Evolutionary conservation across 1,139 yeast genomes (phyloP).

Genomic region (Taiozyma sp.): DNA sequence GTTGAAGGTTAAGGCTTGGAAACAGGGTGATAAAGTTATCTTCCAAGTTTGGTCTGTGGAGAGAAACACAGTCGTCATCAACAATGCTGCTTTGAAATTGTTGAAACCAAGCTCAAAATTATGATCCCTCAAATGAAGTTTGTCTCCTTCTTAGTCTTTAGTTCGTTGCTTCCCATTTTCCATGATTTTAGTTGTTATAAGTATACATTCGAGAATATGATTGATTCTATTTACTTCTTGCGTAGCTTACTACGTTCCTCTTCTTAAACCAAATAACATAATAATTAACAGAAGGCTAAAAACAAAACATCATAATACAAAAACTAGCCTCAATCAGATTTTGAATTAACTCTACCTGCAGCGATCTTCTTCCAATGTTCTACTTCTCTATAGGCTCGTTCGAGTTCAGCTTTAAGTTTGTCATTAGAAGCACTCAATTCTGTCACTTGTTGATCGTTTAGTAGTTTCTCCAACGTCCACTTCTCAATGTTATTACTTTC

Average conservation of each 20-base stretch:
- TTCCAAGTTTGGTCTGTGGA: conserved; percentile 86
- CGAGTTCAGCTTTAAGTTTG: conserved; percentile 72
- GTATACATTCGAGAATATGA: not conserved
- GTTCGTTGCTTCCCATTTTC: not conserved
- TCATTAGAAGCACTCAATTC: conserved; percentile 77
- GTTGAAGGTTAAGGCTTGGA: conserved; percentile 82
- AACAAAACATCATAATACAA: not conserved
- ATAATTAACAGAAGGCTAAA: not conserved
- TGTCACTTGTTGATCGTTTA: conserved; percentile 86
- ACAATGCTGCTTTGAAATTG: conserved; percentile 84
- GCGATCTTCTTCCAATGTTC: conserved; percentile 65
- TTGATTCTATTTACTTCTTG: not conserved
- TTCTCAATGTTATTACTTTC: conserved; percentile 87
- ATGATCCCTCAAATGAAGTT: not conserved
- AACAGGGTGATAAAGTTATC: conserved; percentile 59
- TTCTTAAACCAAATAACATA: not conserved
- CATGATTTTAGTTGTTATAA: not conserved
- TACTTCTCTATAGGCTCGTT: conserved; percentile 89
- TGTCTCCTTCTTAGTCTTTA: not conserved
- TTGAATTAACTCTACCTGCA: not conserved
- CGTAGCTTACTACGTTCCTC: not conserved
- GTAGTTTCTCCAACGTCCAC: conserved; percentile 88
- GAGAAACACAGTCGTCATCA: conserved; percentile 73
- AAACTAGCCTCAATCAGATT: not conserved
- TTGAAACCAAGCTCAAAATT: conserved; percentile 9